phyloP scores from a whole-genome alignment of 495 filamentous ascomycete species.

The Margaritispora aquatica region DNA sequence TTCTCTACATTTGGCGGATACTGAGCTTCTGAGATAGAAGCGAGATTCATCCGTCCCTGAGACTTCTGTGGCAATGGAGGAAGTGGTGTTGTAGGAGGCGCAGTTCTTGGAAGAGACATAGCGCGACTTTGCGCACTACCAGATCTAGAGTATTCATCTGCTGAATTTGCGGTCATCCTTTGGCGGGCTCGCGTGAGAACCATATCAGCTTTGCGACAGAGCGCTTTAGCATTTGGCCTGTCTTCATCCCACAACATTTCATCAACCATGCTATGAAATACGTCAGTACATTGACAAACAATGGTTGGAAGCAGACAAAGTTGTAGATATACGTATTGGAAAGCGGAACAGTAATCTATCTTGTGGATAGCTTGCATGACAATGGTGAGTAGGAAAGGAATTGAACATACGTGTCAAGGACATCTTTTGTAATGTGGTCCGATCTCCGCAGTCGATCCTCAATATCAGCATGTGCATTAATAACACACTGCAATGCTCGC shows the following conservation, averaged over 20 bases:
- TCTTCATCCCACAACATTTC: slow-evolving; percentile 22
- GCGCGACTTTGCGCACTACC: slow-evolving; percentile 12
- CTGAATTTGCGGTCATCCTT: slow-evolving; percentile 6
- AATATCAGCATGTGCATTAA: slow-evolving; percentile 24
- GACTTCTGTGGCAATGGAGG: slow-evolving; percentile 12
- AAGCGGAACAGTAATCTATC: too few relatives aligned
- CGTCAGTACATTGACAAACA: too few relatives aligned
- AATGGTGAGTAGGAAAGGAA: neutral
- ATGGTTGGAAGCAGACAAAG: too few relatives aligned
- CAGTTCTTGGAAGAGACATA: slow-evolving; percentile 4
- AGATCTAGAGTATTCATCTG: slow-evolving; percentile 9
- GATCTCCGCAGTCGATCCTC: slow-evolving; percentile 7
- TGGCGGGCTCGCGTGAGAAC: slow-evolving; percentile 11
- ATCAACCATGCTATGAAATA: slow-evolving; percentile 10
- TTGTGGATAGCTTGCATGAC: too few relatives aligned
- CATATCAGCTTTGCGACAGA: slow-evolving; percentile 13
- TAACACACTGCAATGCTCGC: slow-evolving; percentile 26
- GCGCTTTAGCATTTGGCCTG: slow-evolving; percentile 14
- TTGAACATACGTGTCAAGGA: slow-evolving; percentile 3
- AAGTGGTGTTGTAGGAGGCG: slow-evolving; percentile 11
- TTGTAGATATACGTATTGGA: too few relatives aligned
- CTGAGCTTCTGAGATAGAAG: slow-evolving; percentile 13
- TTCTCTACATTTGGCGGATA: slow-evolving; percentile 18
- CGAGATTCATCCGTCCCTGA: neutral
- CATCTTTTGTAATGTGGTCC: slow-evolving; percentile 17